Evolutionary conservation across 352 stramenopile species (phyloP).

Genomic region (Globisporangium acanthophoron): DNA sequence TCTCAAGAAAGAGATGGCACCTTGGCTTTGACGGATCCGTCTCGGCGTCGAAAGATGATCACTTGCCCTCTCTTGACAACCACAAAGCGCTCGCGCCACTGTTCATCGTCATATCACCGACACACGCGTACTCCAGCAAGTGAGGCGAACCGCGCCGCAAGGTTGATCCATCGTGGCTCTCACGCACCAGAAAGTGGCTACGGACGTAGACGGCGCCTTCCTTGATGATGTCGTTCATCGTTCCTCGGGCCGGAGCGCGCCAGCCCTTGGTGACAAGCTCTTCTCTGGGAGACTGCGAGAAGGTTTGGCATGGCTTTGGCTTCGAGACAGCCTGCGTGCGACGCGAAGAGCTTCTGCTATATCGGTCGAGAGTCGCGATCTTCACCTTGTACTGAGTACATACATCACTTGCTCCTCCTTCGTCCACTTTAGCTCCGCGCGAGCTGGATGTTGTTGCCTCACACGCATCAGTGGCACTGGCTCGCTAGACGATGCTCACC

Average conservation of each 20-base stretch:
- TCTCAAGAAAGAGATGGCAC: constrained; percentile 13
- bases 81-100: constrained; percentile 72
- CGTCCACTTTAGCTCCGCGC: no score
- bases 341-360: no score
- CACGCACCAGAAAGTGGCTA: constrained; percentile 55
- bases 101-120: background rate
- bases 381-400: no score
- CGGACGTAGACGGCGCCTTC: constrained; percentile 55
- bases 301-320: no score
- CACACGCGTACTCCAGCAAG: background rate
- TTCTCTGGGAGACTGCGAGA: no score
- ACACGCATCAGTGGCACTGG: no score
- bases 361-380: no score
- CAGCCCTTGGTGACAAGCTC: no score
- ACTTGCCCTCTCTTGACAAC: constrained; percentile 43
- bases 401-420: no score
- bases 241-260: background rate
- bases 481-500: no score
- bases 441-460: no score
- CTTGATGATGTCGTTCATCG: constrained; percentile 31
- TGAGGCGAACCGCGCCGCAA: background rate
- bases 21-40: constrained; percentile 54
- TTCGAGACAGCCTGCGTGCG: no score
- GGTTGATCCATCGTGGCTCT: background rate
- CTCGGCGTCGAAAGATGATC: constrained; percentile 35